phyloP scores from a whole-genome alignment of 2,329 filamentous ascomycete genomes.

The Nothophoma quercina region DNA sequence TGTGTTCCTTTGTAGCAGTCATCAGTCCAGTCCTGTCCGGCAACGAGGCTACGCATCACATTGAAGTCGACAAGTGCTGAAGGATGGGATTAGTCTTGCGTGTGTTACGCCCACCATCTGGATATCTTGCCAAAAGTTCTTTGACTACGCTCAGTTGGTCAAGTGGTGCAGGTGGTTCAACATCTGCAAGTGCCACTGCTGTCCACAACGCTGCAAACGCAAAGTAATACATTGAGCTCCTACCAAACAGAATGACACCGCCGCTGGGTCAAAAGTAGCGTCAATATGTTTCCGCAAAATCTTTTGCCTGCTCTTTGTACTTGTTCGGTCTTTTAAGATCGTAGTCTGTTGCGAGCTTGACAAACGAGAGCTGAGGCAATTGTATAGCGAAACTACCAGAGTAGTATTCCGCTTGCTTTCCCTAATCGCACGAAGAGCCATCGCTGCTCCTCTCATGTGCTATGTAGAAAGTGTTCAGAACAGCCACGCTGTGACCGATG shows the following conservation, averaged over 20 bases:
- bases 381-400: conserved; percentile 62
- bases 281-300: conserved; percentile 54
- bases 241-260: conserved; percentile 58
- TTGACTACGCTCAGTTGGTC: conserved; percentile 49
- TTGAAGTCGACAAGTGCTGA: too few relatives aligned
- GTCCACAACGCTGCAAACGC: conserved; percentile 57
- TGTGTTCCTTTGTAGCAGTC: too few relatives aligned
- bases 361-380: conserved; percentile 56
- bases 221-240: conserved; percentile 58
- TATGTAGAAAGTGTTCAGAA: conserved; percentile 55
- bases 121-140: conserved; percentile 56
- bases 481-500: conserved; percentile 50
- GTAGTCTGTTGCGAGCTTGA: conserved; percentile 49
- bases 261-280: conserved; percentile 56
- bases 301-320: conserved; percentile 50
- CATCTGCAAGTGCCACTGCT: conserved; percentile 50
- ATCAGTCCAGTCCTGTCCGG: too few relatives aligned
- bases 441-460: conserved; percentile 57
- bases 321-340: conserved; percentile 45
- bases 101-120: conserved; percentile 55
- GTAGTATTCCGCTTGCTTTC: conserved; percentile 58
- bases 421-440: conserved; percentile 49
- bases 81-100: too few relatives aligned
- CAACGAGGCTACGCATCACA: too few relatives aligned
- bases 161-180: conserved; percentile 48